Evolutionary conservation across 441 rosid genomes (phyloP).

Genomic region (Aquilaria agallochum): DNA sequence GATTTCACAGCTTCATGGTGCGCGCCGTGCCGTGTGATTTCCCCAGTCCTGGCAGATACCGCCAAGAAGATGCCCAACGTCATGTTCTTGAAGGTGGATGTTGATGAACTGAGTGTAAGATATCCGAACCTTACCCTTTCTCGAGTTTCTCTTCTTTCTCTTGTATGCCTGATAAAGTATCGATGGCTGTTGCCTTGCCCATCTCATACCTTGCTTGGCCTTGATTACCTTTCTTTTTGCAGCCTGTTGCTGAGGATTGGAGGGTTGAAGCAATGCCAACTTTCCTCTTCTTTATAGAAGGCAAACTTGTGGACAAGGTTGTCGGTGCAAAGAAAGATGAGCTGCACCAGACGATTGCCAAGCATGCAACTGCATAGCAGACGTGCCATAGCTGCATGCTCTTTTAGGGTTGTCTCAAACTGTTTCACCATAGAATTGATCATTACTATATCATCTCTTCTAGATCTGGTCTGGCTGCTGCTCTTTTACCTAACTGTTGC

Average conservation of each 20-base stretch:
- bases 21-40: conserved; percentile 50
- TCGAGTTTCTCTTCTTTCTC: not conserved
- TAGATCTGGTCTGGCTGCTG: no score
- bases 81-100: conserved; percentile 58
- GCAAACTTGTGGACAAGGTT: conserved; percentile 29
- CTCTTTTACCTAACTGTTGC: no score
- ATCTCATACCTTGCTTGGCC: not conserved
- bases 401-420: no score
- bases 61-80: conserved; percentile 43
- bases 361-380: conserved; percentile 17
- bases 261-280: conserved; percentile 51
- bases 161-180: no score
- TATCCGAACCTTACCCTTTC: not conserved
- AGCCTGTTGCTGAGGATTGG: conserved; percentile 40
- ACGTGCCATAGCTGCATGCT: no score
- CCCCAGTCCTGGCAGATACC: conserved; percentile 38
- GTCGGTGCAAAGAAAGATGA: conserved; percentile 38
- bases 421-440: no score
- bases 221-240: conserved; percentile 1
- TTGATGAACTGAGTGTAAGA: conserved; percentile 46
- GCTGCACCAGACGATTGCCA: conserved; percentile 12
- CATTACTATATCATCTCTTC: no score
- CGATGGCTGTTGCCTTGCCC: not conserved
- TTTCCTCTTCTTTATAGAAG: conserved; percentile 40
- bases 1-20: conserved; percentile 74